Evolutionary conservation across 805 yeast genomes (phyloP), one percentile per base, ranked within the genome.

Genomic region (Wickerhamomyces silvicola): DNA sequence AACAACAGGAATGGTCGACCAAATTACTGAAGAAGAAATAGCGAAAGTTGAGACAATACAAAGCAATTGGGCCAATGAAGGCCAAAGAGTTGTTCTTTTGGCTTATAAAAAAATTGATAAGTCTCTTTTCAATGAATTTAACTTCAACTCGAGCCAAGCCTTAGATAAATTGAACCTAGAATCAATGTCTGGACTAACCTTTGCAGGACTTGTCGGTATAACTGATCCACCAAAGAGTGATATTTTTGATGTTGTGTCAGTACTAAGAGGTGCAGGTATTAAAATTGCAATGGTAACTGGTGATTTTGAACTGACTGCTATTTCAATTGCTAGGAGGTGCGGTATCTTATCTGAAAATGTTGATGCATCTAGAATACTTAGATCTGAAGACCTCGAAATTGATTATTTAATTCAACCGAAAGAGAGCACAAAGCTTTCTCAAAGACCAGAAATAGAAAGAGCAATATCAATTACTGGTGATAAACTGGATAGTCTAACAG

Each of bases 301-400:
- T 36, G 79, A 72, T 47, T 70, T 63, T 39, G 71, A 67, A 42
- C 50, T 66, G 10, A 72, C 77, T 18, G 78, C 72, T 1, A 56
- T 65, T 22, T 62, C 73, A 3, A 71, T 72, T 40, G 74, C 73
- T 4, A 58, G 59, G 22, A 62, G 64, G 35, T 53, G 63, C 47
- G 67, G 66, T 11, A 63, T 64, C 18, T 38, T 62, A 4, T 22
- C 35, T 16, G 30, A 37, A 12, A 28, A 28, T 16, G 48, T 23
- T 24, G 38, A n/a, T n/a, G n/a, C 4, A 46, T 46, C 15, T 39
- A 50, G 36, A 38, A 30, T n/a, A n/a, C n/a, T n/a, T n/a, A n/a
- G n/a, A 7, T 36, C 41, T 21, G 38, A 38, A 2, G 46, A 45
- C 22, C 39, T 59, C 28, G 41, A 46, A 8, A 25, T 27, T 6